These are phyloP conservation scores for Penicillium sp. DNA, from an alignment of 2,329 filamentous ascomycete genomes.

Conservation along the genomic window DNA sequence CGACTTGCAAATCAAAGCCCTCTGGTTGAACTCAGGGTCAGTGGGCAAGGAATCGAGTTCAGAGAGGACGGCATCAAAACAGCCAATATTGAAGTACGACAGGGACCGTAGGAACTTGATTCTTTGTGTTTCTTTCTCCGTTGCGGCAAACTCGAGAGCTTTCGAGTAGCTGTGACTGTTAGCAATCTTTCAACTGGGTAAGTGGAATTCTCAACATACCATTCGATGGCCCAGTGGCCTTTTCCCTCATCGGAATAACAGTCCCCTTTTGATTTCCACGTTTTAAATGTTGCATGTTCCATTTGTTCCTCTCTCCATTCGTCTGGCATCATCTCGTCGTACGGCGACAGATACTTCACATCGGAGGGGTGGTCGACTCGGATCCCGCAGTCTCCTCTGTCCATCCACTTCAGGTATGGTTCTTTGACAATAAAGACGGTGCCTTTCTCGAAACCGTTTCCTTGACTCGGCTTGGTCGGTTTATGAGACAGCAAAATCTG, in stretches of 20 bases:
- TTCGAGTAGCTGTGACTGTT: slow-evolving; percentile 33
- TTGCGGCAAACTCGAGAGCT: slow-evolving; percentile 33
- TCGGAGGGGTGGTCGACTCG: slow-evolving; percentile 54
- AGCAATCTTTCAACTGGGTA: too few relatives aligned
- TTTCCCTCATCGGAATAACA: too few relatives aligned
- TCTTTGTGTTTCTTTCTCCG: slow-evolving; percentile 34
- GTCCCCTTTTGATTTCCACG: too few relatives aligned
- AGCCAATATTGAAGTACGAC: slow-evolving; percentile 26
- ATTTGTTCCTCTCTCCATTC: slow-evolving; percentile 28
- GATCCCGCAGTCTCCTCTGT: slow-evolving; percentile 41
- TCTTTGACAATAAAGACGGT: slow-evolving; percentile 49
- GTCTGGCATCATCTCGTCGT: slow-evolving; percentile 40
- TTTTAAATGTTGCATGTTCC: too few relatives aligned
- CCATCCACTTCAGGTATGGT: slow-evolving; percentile 47
- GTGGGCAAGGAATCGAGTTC: too few relatives aligned
- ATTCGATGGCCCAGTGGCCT: too few relatives aligned
- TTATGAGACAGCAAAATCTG: slow-evolving; percentile 13
- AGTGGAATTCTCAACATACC: too few relatives aligned
- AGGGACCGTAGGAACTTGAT: slow-evolving; percentile 34
- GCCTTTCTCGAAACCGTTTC: slow-evolving; percentile 8
- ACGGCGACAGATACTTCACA: slow-evolving; percentile 36
- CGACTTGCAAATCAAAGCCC: slow-evolving; percentile 43
- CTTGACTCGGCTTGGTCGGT: neutral
- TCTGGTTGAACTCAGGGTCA: slow-evolving; percentile 31
- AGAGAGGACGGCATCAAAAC: slow-evolving; percentile 29